Evolutionary conservation across 2,329 filamentous ascomycete species (phyloP).

Genomic region (Teratosphaeria epicoccoides): DNA sequence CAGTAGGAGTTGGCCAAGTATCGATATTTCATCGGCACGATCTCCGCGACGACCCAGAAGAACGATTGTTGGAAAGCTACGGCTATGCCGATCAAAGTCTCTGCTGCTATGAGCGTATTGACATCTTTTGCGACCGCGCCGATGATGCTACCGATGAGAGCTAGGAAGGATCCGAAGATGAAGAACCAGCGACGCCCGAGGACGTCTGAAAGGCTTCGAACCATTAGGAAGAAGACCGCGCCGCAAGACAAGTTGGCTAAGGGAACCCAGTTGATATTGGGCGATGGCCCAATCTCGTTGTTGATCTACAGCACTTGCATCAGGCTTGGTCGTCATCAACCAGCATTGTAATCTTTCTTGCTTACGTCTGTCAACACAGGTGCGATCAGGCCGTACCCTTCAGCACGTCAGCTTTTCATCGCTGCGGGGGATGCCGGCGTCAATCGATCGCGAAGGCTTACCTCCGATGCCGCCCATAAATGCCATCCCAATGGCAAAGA

Average conservation of each 20-base stretch:
- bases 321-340: too few relatives aligned
- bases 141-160: conserved; percentile 27
- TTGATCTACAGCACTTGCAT: conserved; percentile 18
- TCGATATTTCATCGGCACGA: conserved; percentile 26
- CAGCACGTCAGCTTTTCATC: not conserved
- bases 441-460: conserved; percentile 1
- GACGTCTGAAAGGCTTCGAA: conserved; percentile 30
- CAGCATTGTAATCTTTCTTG: too few relatives aligned
- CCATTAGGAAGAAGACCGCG: conserved; percentile 28
- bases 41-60: conserved; percentile 29
- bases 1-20: conserved; percentile 18
- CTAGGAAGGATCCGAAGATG: conserved; percentile 26
- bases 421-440: too few relatives aligned
- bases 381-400: conserved; percentile 17
- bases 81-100: conserved; percentile 29
- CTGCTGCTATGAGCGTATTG: conserved; percentile 18
- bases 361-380: conserved; percentile 9
- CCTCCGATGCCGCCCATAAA: conserved; percentile 20
- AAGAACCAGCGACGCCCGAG: conserved; percentile 29
- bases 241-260: conserved; percentile 27
- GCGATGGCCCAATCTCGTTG: conserved; percentile 28
- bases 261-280: conserved; percentile 30
- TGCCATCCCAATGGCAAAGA: conserved; percentile 17
- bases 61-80: conserved; percentile 31
- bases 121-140: conserved; percentile 20